Evolutionary conservation across 371 early-diverging fungal genomes (phyloP).

Genomic region (Mortierella sp.): DNA sequence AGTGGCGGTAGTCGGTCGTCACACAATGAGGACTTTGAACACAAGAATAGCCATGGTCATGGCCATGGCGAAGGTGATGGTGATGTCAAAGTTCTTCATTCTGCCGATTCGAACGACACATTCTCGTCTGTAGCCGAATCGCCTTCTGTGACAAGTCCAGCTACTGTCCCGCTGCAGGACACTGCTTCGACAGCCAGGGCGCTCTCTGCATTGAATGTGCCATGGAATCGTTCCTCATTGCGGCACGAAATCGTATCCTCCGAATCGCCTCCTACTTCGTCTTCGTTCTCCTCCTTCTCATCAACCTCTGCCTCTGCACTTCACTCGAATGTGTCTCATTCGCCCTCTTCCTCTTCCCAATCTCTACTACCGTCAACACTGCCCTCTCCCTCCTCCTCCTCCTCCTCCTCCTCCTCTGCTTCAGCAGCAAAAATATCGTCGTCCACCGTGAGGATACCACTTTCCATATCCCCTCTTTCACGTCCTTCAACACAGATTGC

Average conservation of each 20-base stretch:
- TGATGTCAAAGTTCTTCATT: slow-evolving; percentile 2
- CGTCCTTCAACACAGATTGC: not conserved
- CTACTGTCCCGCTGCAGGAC: not conserved
- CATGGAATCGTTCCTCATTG: slow-evolving; percentile 27
- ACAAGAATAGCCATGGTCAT: slow-evolving; percentile 4
- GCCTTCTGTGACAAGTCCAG: not conserved
- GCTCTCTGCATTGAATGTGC: slow-evolving; percentile 6
- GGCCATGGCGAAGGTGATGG: slow-evolving; percentile 2
- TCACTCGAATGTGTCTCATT: not conserved
- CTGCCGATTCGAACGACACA: not conserved
- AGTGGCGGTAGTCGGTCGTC: not conserved
- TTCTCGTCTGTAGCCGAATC: slow-evolving; percentile 9
- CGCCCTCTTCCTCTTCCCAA: not conserved
- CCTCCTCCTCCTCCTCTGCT: not conserved
- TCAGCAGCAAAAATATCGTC: not conserved
- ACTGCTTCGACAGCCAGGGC: slow-evolving; percentile 12
- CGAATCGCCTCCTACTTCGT: slow-evolving; percentile 3
- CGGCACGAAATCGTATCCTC: slow-evolving; percentile 22
- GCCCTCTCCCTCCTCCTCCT: not conserved
- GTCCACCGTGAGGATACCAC: not conserved
- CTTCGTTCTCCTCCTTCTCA: slow-evolving; percentile 7
- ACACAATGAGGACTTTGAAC: too few species aligned
- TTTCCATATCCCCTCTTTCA: not conserved
- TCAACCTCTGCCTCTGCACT: not conserved
- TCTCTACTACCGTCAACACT: not conserved